phyloP scores from a whole-genome alignment of 2,329 filamentous ascomycete species.

The Scortechinia acanthostroma region DNA sequence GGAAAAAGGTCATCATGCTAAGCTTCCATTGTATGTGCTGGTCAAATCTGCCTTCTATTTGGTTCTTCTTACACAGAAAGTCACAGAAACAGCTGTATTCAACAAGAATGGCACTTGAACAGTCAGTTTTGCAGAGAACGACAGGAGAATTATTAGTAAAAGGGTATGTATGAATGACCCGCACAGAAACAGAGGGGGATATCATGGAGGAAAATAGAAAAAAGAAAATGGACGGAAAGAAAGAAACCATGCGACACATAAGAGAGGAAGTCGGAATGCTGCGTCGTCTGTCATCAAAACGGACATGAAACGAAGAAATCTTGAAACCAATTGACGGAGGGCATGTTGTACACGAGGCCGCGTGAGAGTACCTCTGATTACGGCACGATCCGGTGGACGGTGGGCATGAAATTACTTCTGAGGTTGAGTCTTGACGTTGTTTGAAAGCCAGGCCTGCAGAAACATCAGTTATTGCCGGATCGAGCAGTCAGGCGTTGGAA shows the following conservation, averaged over 20 bases:
- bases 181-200: conserved; percentile 1
- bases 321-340: neutral
- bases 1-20: no score
- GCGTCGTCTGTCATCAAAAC: conserved; percentile 2
- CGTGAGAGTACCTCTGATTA: neutral
- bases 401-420: neutral
- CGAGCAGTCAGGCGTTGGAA: conserved; percentile 9
- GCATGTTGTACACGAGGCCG: conserved; percentile 1
- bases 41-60: no score
- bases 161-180: neutral
- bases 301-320: neutral
- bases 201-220: conserved; percentile 1
- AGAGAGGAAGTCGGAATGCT: conserved; percentile 1
- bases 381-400: neutral
- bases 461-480: conserved; percentile 3
- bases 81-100: no score
- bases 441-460: conserved; percentile 69
- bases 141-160: neutral
- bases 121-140: no score
- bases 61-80: no score
- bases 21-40: no score
- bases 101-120: no score
- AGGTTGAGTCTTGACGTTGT: conserved; percentile 68
- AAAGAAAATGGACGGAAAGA: neutral
- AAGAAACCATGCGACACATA: neutral